Evolutionary conservation across 768 basidiomycete genomes (phyloP), one percentile per base, ranked within the genome.

Genomic region (Leccinum aurantiacum): DNA sequence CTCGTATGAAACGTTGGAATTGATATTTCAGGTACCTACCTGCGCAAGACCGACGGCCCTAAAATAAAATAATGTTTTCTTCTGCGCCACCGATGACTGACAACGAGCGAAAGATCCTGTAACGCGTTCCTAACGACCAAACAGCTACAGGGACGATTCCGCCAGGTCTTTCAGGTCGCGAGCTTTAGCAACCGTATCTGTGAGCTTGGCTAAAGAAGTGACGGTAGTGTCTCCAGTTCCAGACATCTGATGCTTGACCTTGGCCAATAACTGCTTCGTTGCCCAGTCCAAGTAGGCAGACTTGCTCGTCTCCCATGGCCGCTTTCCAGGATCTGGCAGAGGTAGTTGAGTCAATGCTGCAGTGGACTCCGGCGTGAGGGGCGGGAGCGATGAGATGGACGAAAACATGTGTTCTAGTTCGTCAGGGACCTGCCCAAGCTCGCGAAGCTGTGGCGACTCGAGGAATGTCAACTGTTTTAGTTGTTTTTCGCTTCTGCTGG

Each of bases 261-360:
- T 73, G 58, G 70, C 63, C 48, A 89, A 63, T 8, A 89, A 71
- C 69, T 85, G 83, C 19, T 77, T 76, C 1, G 86, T 76, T 1
- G 88, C 91, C 93, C 93, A 95, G 60, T 85, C 85, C 5, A 88
- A 69, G 71, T 94, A 95, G 5, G 90, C 91, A 1, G 81, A 79
- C 69, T 83, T 82, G 70, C 82, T 85, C 38, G 84, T 82, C 74
- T 93, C 90, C 91, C 92, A 94, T 10, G 81, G 81, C 44, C 86
- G 82, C 70, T 90, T 90, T 1, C 89, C 86, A 0, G 86, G 83
- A 59, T 86, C 83, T 4, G 78, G 66, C 25, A 76, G 69, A 4
- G 69, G 71, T 15, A 64, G 25, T 31, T 65, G 67, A 25, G 71
- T 71, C 50, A 77, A 61, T 44, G 79, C 73, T 35, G 77, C 67